Base-by-base conservation (phyloP, 768 basidiomycete genomes). In the Xerocomellus dryophilus region DNA sequence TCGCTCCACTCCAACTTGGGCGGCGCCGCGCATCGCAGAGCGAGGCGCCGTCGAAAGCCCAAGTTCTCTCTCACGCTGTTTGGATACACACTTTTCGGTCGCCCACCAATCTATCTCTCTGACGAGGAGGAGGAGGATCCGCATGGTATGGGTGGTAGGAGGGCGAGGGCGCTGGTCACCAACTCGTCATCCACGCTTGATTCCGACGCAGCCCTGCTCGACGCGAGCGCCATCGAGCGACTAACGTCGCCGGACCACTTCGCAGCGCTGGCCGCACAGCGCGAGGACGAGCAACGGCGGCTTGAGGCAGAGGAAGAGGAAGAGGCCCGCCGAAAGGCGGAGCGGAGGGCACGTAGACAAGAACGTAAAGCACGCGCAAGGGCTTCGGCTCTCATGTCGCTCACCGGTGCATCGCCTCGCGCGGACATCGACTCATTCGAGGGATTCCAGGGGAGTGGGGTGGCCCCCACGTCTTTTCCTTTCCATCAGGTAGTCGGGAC, bases 31-130 rank as follows among this genome's bases (percentile, higher is more conserved):
- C 62, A 71, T 31, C 60, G 68, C 18, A 68, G 59, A 61, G 69
- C 58, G 67, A 73, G 62, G 63, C 71, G 56, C 56, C 69, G 57
- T 68, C 70, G 66, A 60, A 67, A 58, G 39, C 65, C 53, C 65
- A 70, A 47, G 61, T 68, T 47, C 60, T 66, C 57, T 69, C 80
- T 88, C 60, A 79, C 77, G 9, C 62, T 90, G 8, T 88, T 88
- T 54, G 88, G 87, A 7, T 86, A 73, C 57, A 74, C 84, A 47
- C 74, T 88, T 3, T 88, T 90, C 57, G 88, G 87, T n/a, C 75
- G 75, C 20, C 75, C 76, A 7, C 76, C 82, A 0, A 81, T 88
- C 46, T 79, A 81, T 41, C 76, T 86, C n/a, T 74, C 80, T 0
- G 81, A 81, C n/a, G 76, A 77, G 14, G 84, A 84, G 10, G 58